Conservation (phyloP, 768 basidiomycete species). For the Xerocomus potaroensis region DNA sequence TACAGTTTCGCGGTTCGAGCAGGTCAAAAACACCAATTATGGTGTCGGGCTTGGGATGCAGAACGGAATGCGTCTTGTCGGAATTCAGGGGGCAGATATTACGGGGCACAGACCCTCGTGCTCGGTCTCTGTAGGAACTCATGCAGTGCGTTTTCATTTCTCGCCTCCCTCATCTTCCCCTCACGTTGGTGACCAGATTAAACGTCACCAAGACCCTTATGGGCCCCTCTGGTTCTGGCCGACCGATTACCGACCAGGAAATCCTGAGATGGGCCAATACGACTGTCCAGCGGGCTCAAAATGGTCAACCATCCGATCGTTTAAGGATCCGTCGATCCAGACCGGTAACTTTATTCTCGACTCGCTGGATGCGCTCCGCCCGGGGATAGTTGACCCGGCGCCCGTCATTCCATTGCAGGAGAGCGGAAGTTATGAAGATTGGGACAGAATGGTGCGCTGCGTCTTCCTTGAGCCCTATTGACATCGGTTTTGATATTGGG, state of each 20-base stretch:
- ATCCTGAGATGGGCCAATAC: slow-evolving; percentile 96
- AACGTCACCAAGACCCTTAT: slow-evolving; percentile 90
- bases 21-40: slow-evolving; percentile 98
- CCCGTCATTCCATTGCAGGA: slow-evolving; percentile 64
- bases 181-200: too few relatives aligned
- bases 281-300: slow-evolving; percentile 74
- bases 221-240: slow-evolving; percentile 63
- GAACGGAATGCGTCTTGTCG: slow-evolving; percentile 92
- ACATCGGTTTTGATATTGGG: not conserved
- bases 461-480: too few relatives aligned
- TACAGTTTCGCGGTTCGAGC: slow-evolving; percentile 90
- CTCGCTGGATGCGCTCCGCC: slow-evolving; percentile 83
- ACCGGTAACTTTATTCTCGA: slow-evolving; percentile 93
- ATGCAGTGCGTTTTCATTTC: slow-evolving; percentile 89
- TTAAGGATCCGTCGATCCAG: slow-evolving; percentile 88
- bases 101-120: slow-evolving; percentile 88
- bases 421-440: slow-evolving; percentile 74
- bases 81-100: slow-evolving; percentile 97
- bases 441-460: slow-evolving; percentile 80
- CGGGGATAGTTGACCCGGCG: slow-evolving; percentile 91
- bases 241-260: slow-evolving; percentile 85
- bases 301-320: slow-evolving; percentile 74
- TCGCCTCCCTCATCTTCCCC: too few relatives aligned
- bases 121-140: slow-evolving; percentile 95
- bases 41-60: slow-evolving; percentile 88